Evolutionary conservation across 768 basidiomycete genomes (phyloP).

Genomic region (Paxillus rubicundulus): DNA sequence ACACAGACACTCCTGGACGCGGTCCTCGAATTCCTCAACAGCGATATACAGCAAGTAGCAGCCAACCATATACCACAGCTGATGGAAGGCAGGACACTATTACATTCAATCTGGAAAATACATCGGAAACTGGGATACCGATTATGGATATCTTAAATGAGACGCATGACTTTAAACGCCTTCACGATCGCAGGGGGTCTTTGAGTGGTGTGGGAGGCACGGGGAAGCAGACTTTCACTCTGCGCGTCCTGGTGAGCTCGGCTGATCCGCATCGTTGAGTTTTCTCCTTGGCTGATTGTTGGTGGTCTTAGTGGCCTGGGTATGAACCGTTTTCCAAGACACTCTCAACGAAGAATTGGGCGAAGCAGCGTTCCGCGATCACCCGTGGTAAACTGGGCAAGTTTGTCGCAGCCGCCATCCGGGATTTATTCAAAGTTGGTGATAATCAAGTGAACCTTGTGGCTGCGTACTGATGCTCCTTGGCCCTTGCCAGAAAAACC

Average conservation of each 20-base stretch:
- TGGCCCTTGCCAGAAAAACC: constrained; percentile 12
- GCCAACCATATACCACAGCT: constrained; percentile 1
- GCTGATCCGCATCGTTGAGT: not conserved
- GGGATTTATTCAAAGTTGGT: constrained; percentile 59
- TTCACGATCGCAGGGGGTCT: constrained; percentile 53
- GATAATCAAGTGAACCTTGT: not conserved
- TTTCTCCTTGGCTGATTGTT: constrained; percentile 1
- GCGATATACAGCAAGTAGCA: constrained; percentile 17
- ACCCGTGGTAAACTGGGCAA: constrained; percentile 71
- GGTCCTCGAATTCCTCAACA: constrained; percentile 25
- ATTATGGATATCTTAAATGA: constrained; percentile 57
- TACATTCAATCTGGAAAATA: constrained; percentile 53
- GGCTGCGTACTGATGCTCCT: constrained; percentile 8
- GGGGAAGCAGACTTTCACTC: constrained; percentile 71
- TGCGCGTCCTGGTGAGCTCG: constrained; percentile 62
- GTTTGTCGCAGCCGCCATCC: constrained; percentile 68
- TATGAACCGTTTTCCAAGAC: constrained; percentile 73
- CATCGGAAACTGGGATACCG: constrained; percentile 56
- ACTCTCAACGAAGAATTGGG: constrained; percentile 75
- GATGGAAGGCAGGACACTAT: constrained; percentile 49
- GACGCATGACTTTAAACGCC: constrained; percentile 45
- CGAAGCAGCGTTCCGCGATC: constrained; percentile 69
- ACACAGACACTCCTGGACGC: constrained; percentile 8
- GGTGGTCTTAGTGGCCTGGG: constrained; percentile 64
- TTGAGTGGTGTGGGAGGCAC: constrained; percentile 55